Base-by-base conservation (phyloP, 2,329 filamentous ascomycete species). In the Verticillium isaacii region DNA sequence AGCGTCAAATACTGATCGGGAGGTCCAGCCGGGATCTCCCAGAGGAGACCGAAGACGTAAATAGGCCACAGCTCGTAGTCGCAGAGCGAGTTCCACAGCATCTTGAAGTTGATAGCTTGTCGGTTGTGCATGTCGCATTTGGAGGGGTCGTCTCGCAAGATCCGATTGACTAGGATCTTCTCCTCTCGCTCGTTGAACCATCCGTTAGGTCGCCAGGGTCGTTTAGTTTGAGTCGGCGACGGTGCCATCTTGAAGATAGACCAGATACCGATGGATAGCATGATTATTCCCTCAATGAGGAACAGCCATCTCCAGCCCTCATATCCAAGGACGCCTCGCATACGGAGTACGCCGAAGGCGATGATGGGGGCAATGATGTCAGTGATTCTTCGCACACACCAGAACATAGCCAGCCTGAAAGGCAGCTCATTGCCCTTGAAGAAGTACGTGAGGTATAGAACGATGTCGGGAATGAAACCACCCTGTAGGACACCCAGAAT, bases 171-270 rank as follows among this genome's bases (percentile, higher is more conserved):
- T 57, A 86, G 78, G 56, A 87, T 86, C 64, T 78, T 78, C 64
- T 87, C 82, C 65, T 86, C 85, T 2, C 78, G 75, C 57, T 85
- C 80, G 2, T 70, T 82, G 69, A 86, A 87, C 80, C 83, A 87
- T 0, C 83, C 83, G 14, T 80, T 75, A 14, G 79, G 78, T 29
- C 80, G 75, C 63, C 78, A 80, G 74, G 76, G 79, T 6, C 75
- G 77, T 41, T 75, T 77, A 0, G 80, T 83, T 61, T 74, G 69
- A 0, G 72, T 74, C 5, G 72, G 71, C 0, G 69, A 71, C 0
- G 73, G 67, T 5, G 69, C 68, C 66, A 74, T 72, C 56, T 68
- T 66, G 58, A 73, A 72, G 65, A 69, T 70, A 2, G 72, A 71
- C 64, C 67, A 66, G 8, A 73, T 58, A 2, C 70, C 70, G 12